Evolutionary conservation across 495 filamentous ascomycete genomes (phyloP).

Genomic region (Pseudoneurospora amorphoporcata): DNA sequence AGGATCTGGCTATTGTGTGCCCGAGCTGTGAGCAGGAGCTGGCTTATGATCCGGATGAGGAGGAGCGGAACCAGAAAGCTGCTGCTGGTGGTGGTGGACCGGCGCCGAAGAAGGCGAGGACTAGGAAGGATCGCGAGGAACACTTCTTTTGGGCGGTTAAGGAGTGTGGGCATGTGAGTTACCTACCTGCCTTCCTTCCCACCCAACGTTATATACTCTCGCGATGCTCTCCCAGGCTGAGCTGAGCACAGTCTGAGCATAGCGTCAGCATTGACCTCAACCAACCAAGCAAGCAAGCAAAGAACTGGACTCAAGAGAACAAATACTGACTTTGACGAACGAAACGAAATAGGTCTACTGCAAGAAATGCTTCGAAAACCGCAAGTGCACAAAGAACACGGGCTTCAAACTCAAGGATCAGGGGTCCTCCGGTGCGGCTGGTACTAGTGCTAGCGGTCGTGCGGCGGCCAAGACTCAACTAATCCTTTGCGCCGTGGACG

Average conservation of each 20-base stretch:
- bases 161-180: constrained; percentile 38
- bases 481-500: constrained; percentile 32
- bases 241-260: not conserved
- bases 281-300: too few relatives aligned
- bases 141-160: constrained; percentile 43
- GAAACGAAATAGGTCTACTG: constrained; percentile 32
- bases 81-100: not conserved
- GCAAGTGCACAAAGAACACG: constrained; percentile 17
- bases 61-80: not conserved
- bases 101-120: constrained; percentile 26
- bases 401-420: constrained; percentile 4
- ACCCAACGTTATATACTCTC: not conserved
- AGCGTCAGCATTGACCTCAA: too few relatives aligned
- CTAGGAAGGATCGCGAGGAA: constrained; percentile 33
- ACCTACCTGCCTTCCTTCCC: not conserved
- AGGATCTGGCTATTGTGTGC: constrained; percentile 32
- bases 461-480: constrained; percentile 7
- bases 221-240: not conserved
- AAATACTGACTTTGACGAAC: too few relatives aligned
- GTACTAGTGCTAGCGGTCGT: constrained; percentile 10
- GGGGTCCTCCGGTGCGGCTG: not conserved
- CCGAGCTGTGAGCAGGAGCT: constrained; percentile 37
- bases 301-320: too few relatives aligned
- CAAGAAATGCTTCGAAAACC: constrained; percentile 31
- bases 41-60: constrained; percentile 30